A percentile compares a stretch with the other conserved stretches of the same genome.
Conservation (phyloP, 257 asterid genomes). For the Solanum bukasovii region DNA sequence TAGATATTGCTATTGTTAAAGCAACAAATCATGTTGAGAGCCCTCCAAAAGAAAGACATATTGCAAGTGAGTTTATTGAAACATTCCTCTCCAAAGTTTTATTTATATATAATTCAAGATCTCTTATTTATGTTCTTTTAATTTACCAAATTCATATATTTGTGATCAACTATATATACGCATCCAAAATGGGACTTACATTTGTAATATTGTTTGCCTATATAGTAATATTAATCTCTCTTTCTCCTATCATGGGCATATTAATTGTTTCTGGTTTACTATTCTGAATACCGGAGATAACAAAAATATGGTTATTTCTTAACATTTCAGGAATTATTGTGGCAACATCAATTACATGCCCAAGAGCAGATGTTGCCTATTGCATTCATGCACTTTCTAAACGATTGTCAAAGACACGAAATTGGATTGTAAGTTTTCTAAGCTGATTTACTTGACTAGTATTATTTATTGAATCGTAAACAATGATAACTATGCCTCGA, state of each 20-base stretch:
- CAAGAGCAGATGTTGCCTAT: conserved; percentile 86
- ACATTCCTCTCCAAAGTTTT: not conserved
- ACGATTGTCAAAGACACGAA: conserved; percentile 64
- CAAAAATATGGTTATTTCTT: not conserved
- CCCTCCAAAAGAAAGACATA: conserved; percentile 85
- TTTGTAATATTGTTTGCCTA: not conserved
- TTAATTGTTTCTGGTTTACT: not conserved
- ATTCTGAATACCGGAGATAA: not conserved
- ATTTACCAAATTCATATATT: not conserved
- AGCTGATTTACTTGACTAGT: not conserved
- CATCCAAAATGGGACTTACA: not conserved
- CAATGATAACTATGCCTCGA: not conserved
- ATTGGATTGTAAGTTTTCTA: conserved; percentile 54
- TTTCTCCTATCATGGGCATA: too few species aligned
- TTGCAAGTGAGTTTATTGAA: conserved; percentile 52
- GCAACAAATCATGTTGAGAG: conserved; percentile 81
- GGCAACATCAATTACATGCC: conserved; percentile 48
- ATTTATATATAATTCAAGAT: not conserved
- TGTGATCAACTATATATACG: not conserved
- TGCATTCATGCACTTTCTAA: conserved; percentile 78
- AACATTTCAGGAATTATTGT: conserved; percentile 37
- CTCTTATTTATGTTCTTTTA: not conserved
- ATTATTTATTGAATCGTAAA: not conserved
- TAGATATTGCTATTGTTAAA: conserved; percentile 83
- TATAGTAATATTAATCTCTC: not conserved